phyloP scores from a whole-genome alignment of 2,329 filamentous ascomycete genomes.

The Cercospora citrullina region DNA sequence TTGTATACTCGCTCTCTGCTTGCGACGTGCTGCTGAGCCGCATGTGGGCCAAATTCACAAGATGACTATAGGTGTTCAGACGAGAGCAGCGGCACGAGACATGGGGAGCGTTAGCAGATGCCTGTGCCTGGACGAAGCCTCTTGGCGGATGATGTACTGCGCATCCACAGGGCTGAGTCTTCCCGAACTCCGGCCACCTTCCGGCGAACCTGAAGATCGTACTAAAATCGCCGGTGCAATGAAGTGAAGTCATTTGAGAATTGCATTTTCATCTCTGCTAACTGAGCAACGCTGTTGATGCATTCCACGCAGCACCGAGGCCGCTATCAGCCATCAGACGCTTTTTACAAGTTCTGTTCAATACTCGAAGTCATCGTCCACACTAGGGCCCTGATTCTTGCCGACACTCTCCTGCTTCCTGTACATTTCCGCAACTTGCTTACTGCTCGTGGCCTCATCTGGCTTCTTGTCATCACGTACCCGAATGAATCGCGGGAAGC shows the following conservation, averaged over 20 bases:
- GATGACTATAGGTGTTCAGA: not conserved
- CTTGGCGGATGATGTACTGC: slow-evolving; percentile 7
- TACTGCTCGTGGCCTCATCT: slow-evolving; percentile 79
- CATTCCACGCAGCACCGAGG: not conserved
- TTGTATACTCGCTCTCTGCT: not conserved
- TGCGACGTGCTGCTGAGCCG: not conserved
- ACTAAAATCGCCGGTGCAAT: not conserved
- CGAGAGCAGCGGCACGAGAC: not conserved
- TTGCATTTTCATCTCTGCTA: not conserved
- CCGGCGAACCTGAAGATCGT: not conserved
- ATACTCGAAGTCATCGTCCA: slow-evolving; percentile 98
- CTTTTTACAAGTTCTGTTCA: slow-evolving; percentile 44
- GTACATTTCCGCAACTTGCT: slow-evolving; percentile 96
- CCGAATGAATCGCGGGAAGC: slow-evolving; percentile 92
- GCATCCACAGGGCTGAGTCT: slow-evolving; percentile 10
- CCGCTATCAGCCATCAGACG: not conserved
- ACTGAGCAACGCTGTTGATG: not conserved
- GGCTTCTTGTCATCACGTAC: slow-evolving; percentile 93
- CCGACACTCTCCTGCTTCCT: slow-evolving; percentile 85
- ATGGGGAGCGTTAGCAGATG: slow-evolving; percentile 8
- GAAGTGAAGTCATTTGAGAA: not conserved
- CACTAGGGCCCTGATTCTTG: slow-evolving; percentile 80
- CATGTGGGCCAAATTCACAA: not conserved
- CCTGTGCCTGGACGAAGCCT: slow-evolving; percentile 9
- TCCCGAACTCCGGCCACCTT: not conserved